Evolutionary conservation across 805 yeast genomes (phyloP).

Genomic region (Ascoidea rubescens): DNA sequence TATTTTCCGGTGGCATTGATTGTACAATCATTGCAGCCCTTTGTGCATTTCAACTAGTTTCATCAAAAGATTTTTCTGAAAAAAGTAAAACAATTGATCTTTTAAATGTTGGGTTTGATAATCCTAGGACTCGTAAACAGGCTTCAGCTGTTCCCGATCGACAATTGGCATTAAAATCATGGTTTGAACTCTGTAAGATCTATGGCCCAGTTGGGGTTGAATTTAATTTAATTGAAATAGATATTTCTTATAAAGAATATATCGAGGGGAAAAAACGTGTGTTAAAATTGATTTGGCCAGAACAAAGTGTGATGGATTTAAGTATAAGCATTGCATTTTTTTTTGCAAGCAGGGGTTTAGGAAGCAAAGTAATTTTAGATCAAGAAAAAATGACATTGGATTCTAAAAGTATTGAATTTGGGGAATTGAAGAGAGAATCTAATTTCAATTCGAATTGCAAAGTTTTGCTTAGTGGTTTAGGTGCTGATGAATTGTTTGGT

Average conservation of each 20-base stretch:
- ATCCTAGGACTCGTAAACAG: slow-evolving; percentile 54
- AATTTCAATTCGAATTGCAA: slow-evolving; percentile 31
- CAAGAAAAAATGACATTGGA: slow-evolving; percentile 7
- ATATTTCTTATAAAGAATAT: slow-evolving; percentile 63
- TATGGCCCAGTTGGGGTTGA: slow-evolving; percentile 22
- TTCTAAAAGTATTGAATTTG: not conserved
- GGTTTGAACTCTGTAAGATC: slow-evolving; percentile 30
- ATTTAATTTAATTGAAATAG: slow-evolving; percentile 47
- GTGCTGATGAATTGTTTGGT: slow-evolving; percentile 95
- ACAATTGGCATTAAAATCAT: slow-evolving; percentile 50
- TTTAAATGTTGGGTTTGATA: slow-evolving; percentile 87
- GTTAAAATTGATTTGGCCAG: slow-evolving; percentile 61
- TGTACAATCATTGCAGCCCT: slow-evolving; percentile 70
- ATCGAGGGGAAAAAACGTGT: slow-evolving; percentile 36
- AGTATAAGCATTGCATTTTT: slow-evolving; percentile 93
- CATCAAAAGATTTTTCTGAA: slow-evolving; percentile 14
- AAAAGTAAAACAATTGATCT: slow-evolving; percentile 39
- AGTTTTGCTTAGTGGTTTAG: slow-evolving; percentile 82
- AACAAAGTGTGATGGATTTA: slow-evolving; percentile 85
- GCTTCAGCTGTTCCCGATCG: slow-evolving; percentile 81
- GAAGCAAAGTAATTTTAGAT: slow-evolving; percentile 16
- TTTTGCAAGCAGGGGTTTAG: slow-evolving; percentile 63
- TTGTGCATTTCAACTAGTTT: slow-evolving; percentile 20
- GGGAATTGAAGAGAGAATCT: slow-evolving; percentile 5
- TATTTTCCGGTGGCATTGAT: slow-evolving; percentile 93